Percentiles rank a stretch among this genome's conserved stretches.
phyloP scores from a whole-genome alignment of 352 stramenopile species.

The Globisporangium mamillatum region DNA sequence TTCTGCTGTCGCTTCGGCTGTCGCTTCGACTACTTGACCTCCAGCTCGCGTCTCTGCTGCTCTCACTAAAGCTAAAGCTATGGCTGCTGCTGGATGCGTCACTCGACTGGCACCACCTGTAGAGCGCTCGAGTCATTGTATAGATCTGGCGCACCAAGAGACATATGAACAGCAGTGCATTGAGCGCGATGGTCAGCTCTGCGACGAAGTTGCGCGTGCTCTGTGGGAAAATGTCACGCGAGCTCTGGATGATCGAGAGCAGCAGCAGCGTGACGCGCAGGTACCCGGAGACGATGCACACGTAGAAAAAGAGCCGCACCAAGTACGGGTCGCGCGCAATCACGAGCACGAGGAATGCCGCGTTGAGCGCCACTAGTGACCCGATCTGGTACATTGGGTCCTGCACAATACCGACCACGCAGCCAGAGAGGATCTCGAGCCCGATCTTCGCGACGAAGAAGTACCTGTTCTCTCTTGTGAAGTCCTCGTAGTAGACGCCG shows the following conservation, averaged over 20 bases:
- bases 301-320: constrained; percentile 38
- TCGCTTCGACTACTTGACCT: constrained; percentile 5
- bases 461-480: constrained; percentile 39
- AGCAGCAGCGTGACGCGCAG: constrained; percentile 44
- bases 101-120: constrained; percentile 14
- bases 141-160: constrained; percentile 42
- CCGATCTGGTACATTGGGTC: constrained; percentile 39
- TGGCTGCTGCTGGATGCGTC: not conserved
- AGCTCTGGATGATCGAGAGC: constrained; percentile 37
- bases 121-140: constrained; percentile 20
- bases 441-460: constrained; percentile 51
- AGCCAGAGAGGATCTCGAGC: constrained; percentile 40
- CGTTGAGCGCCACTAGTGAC: constrained; percentile 40
- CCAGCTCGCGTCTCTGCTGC: not conserved
- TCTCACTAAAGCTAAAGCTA: not conserved
- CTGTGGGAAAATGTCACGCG: constrained; percentile 34
- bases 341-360: constrained; percentile 31
- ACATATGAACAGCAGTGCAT: constrained; percentile 39
- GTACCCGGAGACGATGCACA: constrained; percentile 33
- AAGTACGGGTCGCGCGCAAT: constrained; percentile 42
- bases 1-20: not conserved
- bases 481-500: constrained; percentile 52
- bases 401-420: constrained; percentile 31
- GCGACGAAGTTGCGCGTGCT: constrained; percentile 36
- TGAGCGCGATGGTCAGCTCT: constrained; percentile 42